phyloP scores from a whole-genome alignment of 306 rosid genomes.

The Casuarina equisetifolia region DNA sequence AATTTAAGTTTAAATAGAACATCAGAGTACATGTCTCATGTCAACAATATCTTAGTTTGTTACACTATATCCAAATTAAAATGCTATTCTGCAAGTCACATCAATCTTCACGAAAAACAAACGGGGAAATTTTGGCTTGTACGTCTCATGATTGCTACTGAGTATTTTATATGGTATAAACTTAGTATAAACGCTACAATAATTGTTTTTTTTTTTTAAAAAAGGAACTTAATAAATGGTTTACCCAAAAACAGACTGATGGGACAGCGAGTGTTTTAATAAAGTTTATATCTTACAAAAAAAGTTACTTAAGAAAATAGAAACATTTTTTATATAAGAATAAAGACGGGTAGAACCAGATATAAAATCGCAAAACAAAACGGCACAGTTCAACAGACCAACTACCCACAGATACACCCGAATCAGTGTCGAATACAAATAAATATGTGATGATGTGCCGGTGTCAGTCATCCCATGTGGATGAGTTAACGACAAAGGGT shows the following conservation, averaged over 20 bases:
- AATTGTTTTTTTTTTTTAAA: neutral
- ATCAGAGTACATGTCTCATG: too few species aligned
- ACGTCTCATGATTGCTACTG: neutral
- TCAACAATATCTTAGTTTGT: too few species aligned
- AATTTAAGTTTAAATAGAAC: too few species aligned
- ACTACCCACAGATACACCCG: neutral
- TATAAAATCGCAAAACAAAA: neutral
- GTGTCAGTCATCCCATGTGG: constrained; percentile 23
- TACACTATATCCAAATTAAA: too few species aligned
- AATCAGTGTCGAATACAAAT: neutral
- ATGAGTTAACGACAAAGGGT: constrained; percentile 22
- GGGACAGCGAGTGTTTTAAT: too few species aligned
- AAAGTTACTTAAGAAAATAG: neutral
- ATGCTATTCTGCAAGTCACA: too few species aligned
- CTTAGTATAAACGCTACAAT: neutral
- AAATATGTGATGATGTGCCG: neutral
- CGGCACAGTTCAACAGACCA: neutral
- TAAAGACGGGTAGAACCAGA: neutral
- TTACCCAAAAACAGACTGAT: too few species aligned
- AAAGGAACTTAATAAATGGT: too few species aligned
- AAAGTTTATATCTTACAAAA: neutral
- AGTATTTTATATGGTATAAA: neutral
- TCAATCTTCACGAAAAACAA: too few species aligned
- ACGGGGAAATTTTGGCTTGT: neutral
- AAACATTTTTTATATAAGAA: neutral